Conservation (phyloP, 108 stramenopile species). For the Discostella pseudostelligera region DNA sequence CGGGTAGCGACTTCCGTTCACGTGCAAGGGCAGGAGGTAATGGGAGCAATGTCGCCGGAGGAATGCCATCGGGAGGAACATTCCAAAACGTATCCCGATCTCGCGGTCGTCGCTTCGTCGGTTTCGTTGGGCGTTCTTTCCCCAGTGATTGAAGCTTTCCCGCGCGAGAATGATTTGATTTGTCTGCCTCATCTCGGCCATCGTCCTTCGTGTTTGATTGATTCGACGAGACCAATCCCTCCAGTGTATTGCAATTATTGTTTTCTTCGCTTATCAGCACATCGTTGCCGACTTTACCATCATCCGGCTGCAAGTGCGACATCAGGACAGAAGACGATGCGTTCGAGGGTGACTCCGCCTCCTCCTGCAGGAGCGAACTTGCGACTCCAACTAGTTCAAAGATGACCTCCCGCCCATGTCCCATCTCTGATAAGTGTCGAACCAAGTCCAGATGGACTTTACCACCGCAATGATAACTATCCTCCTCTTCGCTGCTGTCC, state of each 20-base stretch:
- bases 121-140: no score
- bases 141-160: no score
- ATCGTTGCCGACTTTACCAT: neutral
- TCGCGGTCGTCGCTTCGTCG: constrained; percentile 51
- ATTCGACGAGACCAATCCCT: no score
- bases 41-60: constrained; percentile 63
- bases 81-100: constrained; percentile 69
- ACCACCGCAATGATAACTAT: constrained; percentile 17
- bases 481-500: neutral
- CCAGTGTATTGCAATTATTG: neutral
- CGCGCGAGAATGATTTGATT: no score
- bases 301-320: constrained; percentile 15
- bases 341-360: constrained; percentile 21
- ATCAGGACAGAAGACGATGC: constrained; percentile 18
- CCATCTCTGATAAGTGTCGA: constrained; percentile 29
- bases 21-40: constrained; percentile 45
- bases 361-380: constrained; percentile 48
- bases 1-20: constrained; percentile 70
- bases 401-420: constrained; percentile 46
- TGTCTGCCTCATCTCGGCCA: neutral
- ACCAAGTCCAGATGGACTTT: constrained; percentile 31
- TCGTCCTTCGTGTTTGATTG: neutral
- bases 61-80: constrained; percentile 51
- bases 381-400: constrained; percentile 68
- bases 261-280: neutral